Percentiles rank a stretch among this genome's conserved stretches.
Conservation (phyloP, 2,329 filamentous ascomycete genomes). For the Triangularia verruculosa region DNA sequence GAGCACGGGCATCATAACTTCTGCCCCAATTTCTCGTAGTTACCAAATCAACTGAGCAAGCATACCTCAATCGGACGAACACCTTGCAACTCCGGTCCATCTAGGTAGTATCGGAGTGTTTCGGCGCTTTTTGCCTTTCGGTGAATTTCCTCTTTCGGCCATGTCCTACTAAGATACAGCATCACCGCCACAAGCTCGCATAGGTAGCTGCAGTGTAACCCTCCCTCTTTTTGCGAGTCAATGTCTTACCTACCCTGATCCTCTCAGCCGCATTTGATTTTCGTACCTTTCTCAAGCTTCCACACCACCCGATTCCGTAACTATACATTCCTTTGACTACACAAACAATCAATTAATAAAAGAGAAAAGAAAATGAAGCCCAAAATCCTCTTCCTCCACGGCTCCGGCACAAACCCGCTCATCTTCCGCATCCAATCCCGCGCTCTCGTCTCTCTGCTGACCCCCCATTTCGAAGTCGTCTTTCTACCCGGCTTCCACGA, state of each 20-base stretch:
- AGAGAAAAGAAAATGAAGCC: constrained; percentile 13
- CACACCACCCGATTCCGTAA: no score
- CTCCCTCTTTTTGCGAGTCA: not conserved
- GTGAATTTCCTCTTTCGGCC: not conserved
- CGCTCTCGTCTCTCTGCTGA: constrained; percentile 32
- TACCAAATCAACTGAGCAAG: no score
- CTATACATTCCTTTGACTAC: no score
- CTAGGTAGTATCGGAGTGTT: not conserved
- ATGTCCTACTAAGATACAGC: not conserved
- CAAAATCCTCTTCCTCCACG: constrained; percentile 39
- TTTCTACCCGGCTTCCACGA: constrained; percentile 34
- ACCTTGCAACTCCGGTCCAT: not conserved
- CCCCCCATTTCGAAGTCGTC: constrained; percentile 35
- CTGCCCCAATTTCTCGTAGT: no score
- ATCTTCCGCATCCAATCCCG: constrained; percentile 39
- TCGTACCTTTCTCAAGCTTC: not conserved
- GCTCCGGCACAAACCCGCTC: constrained; percentile 37
- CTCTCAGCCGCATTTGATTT: not conserved
- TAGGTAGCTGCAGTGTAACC: not conserved
- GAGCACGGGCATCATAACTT: no score
- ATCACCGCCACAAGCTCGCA: not conserved
- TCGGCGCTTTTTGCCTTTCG: not conserved
- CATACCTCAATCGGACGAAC: no score
- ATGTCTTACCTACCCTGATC: not conserved
- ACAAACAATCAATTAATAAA: not conserved